These are phyloP conservation scores for Cladosporium cucumerinum DNA, from an alignment of 2,329 filamentous ascomycete genomes.

Conservation along the genomic window DNA sequence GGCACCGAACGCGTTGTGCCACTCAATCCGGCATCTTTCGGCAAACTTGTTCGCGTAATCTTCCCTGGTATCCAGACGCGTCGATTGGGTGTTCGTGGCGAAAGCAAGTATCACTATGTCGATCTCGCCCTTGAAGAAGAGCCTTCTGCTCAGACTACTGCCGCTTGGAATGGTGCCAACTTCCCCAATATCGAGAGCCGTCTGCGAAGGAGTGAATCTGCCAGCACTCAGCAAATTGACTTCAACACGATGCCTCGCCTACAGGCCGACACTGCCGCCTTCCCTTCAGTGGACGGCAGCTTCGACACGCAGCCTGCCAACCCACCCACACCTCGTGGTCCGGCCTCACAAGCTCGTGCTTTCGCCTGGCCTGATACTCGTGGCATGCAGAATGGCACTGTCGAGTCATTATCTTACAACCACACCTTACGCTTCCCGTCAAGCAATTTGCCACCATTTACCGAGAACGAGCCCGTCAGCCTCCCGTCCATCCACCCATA, in stretches of 20 bases:
- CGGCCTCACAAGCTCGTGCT: slow-evolving; percentile 43
- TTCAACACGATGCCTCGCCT: slow-evolving; percentile 44
- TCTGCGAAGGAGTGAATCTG: slow-evolving; percentile 32
- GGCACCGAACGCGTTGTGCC: slow-evolving; percentile 92
- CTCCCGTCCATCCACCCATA: slow-evolving; percentile 86
- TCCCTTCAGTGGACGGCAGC: slow-evolving; percentile 37
- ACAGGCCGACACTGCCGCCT: slow-evolving; percentile 48
- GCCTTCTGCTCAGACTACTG: slow-evolving; percentile 24
- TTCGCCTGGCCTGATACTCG: slow-evolving; percentile 47
- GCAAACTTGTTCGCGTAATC: slow-evolving; percentile 92
- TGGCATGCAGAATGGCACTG: slow-evolving; percentile 40
- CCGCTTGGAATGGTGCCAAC: slow-evolving; percentile 23
- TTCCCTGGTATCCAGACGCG: slow-evolving; percentile 94
- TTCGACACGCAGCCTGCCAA: slow-evolving; percentile 31
- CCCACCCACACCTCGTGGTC: slow-evolving; percentile 33
- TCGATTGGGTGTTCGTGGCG: slow-evolving; percentile 84
- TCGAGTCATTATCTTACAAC: slow-evolving; percentile 52
- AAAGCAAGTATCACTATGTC: slow-evolving; percentile 96
- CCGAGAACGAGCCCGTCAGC: slow-evolving; percentile 67
- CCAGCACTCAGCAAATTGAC: slow-evolving; percentile 32
- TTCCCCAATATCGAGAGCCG: slow-evolving; percentile 22
- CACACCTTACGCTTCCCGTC: slow-evolving; percentile 63
- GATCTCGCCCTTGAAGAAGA: slow-evolving; percentile 52
- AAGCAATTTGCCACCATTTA: slow-evolving; percentile 53
- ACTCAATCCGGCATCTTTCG: slow-evolving; percentile 94